A percentile compares a stretch with the other conserved stretches of the same genome.
Conservation (phyloP, 441 rosid genomes). For the Lepidium campestre region DNA sequence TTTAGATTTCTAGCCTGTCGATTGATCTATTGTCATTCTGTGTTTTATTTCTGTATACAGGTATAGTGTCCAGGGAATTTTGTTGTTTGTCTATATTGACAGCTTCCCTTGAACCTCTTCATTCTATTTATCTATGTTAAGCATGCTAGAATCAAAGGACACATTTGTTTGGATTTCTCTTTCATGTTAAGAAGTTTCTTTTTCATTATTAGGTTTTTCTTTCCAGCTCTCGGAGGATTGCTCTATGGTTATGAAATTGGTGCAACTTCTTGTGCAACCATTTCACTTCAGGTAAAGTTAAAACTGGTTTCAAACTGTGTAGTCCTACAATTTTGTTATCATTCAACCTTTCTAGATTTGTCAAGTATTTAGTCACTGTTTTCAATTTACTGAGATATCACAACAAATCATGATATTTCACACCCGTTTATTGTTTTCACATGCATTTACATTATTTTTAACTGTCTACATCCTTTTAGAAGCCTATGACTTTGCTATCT, state of each 20-base stretch:
- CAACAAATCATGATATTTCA: not conserved
- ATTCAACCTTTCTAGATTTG: not conserved
- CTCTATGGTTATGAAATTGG: conserved; percentile 96
- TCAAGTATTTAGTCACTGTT: not conserved
- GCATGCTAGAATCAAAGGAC: not conserved
- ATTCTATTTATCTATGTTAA: not conserved
- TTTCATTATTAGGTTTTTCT: conserved; percentile 59
- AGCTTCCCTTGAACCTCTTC: not conserved
- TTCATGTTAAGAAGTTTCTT: conserved; percentile 12
- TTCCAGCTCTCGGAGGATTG: conserved; percentile 93
- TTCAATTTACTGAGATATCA: not conserved
- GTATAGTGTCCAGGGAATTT: not conserved
- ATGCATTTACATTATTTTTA: not conserved
- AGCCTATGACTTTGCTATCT: conserved; percentile 4
- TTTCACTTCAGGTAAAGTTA: conserved; percentile 58
- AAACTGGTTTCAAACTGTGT: not conserved
- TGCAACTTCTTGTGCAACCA: conserved; percentile 90
- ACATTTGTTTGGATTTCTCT: not conserved
- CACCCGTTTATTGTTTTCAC: not conserved
- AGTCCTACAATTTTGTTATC: not conserved
- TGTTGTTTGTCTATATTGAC: not conserved
- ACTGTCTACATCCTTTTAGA: not conserved
- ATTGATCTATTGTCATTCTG: not conserved
- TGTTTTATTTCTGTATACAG: not conserved
- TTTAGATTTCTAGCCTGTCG: not conserved